Percentiles rank a stretch among this genome's conserved stretches.
phyloP scores from a whole-genome alignment of 1,284 basidiomycete species.

The Xerocomus minutiporus region DNA sequence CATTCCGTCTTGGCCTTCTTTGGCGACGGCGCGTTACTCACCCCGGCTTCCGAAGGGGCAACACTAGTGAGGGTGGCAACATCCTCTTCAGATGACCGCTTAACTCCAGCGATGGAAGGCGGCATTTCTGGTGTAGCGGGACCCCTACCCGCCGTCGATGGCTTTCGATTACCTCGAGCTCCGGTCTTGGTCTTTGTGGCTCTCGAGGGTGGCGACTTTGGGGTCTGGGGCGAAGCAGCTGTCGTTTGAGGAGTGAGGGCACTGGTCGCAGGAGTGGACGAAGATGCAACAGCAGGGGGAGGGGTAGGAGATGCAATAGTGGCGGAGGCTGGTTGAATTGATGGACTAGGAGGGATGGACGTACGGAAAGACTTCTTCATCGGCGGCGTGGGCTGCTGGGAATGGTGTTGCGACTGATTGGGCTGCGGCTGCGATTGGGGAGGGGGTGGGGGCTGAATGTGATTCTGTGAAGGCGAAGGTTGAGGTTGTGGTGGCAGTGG shows the following conservation, averaged over 20 bases:
- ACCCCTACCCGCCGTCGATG: constrained; percentile 42
- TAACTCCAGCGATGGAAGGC: constrained; percentile 37
- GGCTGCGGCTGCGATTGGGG: constrained; percentile 14
- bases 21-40: constrained; percentile 57
- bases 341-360: constrained; percentile 23
- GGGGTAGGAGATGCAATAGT: constrained; percentile 38
- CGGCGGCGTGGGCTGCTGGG: constrained; percentile 13
- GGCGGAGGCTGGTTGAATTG: constrained; percentile 18
- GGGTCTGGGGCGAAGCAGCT: constrained; percentile 47
- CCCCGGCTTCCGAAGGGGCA: constrained; percentile 35
- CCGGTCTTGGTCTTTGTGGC: constrained; percentile 40
- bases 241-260: constrained; percentile 52
- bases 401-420: constrained; percentile 9
- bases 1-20: constrained; percentile 69
- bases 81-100: constrained; percentile 62
- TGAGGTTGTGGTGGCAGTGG: constrained; percentile 22
- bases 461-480: constrained; percentile 24
- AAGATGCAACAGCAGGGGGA: constrained; percentile 24
- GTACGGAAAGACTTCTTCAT: constrained; percentile 26
- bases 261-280: constrained; percentile 39
- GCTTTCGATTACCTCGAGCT: constrained; percentile 40
- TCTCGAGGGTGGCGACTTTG: constrained; percentile 53
- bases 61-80: constrained; percentile 22
- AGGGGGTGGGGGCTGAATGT: constrained; percentile 5
- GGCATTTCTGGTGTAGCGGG: constrained; percentile 33